Base-by-base conservation (phyloP, 352 stramenopile genomes). In the Phytophthora litchii region DNA sequence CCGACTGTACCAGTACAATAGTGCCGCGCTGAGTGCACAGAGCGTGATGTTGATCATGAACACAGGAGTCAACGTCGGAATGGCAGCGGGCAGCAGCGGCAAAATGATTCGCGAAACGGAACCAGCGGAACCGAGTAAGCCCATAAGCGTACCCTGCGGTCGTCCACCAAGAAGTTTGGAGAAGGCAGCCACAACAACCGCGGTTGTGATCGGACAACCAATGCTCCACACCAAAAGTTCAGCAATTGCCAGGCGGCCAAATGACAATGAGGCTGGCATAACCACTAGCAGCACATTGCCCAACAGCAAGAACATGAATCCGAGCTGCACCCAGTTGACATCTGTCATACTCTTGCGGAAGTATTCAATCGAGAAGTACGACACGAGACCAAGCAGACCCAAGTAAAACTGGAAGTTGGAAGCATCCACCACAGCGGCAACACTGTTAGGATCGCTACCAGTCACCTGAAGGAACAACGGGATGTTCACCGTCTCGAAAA, bases 401-500 rank as follows among this genome's bases (percentile, higher is more conserved):
- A 92, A 49, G 48, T 91, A 88, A 42, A 94, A 91, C 66, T 94
- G 84, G 55, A 92, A 94, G 44, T 89, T 90, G 43, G 84, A 91
- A 1, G 84, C 82, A n/a, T 72, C 65, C 19, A 88, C 68, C 17
- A 94, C 79, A 6, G 82, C 70, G 9, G 46, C 60, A 12, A 78
- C 67, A 47, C 74, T 88, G 13, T 70, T 53, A 0, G 82, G 80
- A 16, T 88, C 80, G 44, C 78, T 79, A 14, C 78, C 75, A 21
- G 80, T 91, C 23, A 87, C 79, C 51, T 86, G 57, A 29, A 94
- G 60, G 45, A 91, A 92, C 1, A 94, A 45, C 32, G 84, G 82
- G n/a, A 94, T 89, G 59, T 92, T 92, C 29, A 92, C 81, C 3
- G 84, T 93, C 67, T 93, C 84, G 44, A 93, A 93, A 2, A 93